These are phyloP conservation scores for Backusella sp. DNA, from an alignment of 192 early-diverging fungal species.

Conservation along the genomic window DNA sequence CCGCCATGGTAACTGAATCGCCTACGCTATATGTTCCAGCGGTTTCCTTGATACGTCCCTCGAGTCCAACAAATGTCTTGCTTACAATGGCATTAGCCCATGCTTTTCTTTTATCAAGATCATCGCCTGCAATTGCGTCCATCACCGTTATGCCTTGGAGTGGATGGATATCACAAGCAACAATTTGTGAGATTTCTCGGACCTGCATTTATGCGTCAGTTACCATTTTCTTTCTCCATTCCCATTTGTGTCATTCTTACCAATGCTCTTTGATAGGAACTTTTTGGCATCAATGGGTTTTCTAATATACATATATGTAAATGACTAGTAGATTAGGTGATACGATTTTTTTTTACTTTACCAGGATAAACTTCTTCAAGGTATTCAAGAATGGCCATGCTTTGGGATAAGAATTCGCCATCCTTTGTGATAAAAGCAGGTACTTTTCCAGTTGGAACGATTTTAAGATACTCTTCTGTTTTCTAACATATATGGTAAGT, in stretches of 20 bases:
- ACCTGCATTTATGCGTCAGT: constrained; percentile 40
- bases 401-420: constrained; percentile 62
- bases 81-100: constrained; percentile 59
- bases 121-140: constrained; percentile 54
- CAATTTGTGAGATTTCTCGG: constrained; percentile 65
- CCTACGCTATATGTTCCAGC: constrained; percentile 79
- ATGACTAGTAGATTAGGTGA: not conserved
- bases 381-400: constrained; percentile 83
- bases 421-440: constrained; percentile 62
- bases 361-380: constrained; percentile 78
- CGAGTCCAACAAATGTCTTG: constrained; percentile 71
- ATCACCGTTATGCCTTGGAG: constrained; percentile 78
- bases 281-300: constrained; percentile 69
- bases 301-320: constrained; percentile 11
- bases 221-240: not conserved
- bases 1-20: constrained; percentile 81
- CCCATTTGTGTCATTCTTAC: constrained; percentile 28
- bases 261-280: constrained; percentile 62
- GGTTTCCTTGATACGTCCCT: constrained; percentile 58
- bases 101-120: constrained; percentile 47
- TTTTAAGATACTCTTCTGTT: constrained; percentile 49
- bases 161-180: constrained; percentile 89
- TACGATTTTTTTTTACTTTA: not conserved
- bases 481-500: constrained; percentile 28
- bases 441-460: constrained; percentile 70